Conservation (phyloP, 139 green algal species). For the Tetradesmus obliquus region DNA sequence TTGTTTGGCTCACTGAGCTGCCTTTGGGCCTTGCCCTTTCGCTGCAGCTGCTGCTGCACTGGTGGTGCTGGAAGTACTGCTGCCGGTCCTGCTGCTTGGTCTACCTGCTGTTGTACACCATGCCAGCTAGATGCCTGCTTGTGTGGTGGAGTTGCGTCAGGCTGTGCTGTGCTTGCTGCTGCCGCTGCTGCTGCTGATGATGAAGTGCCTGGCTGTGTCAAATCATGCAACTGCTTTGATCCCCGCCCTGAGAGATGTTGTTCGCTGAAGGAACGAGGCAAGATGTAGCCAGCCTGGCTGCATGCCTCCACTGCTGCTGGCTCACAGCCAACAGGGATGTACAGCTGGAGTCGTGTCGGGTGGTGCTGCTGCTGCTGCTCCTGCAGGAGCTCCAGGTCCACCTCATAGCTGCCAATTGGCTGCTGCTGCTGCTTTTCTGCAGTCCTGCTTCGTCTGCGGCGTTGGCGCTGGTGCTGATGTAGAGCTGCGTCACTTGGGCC, state of each 20-base stretch:
- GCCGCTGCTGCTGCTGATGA: neutral
- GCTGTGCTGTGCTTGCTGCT: neutral
- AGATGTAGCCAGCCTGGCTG: neutral
- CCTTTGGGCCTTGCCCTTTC: neutral
- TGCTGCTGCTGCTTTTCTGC: neutral
- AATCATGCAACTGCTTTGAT: neutral
- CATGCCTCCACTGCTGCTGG: neutral
- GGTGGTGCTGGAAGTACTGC: neutral
- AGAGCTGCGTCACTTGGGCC: neutral
- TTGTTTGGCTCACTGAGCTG: neutral
- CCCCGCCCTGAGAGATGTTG: neutral
- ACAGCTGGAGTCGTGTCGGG: neutral
- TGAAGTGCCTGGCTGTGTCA: neutral
- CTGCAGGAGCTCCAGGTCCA: neutral
- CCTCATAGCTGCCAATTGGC: neutral
- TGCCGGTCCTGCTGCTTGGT: neutral
- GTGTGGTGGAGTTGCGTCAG: neutral
- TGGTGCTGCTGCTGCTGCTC: conserved; percentile 21
- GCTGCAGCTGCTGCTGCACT: neutral
- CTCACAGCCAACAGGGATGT: conserved; percentile 17
- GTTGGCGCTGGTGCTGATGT: neutral
- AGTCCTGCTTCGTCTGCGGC: neutral
- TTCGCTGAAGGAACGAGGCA: neutral
- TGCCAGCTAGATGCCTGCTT: neutral
- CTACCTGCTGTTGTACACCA: neutral